A percentile compares a stretch with the other conserved stretches of the same genome.
These are phyloP conservation scores for Solanum hybrid DNA, from an alignment of 305 asterid species.

Conservation along the genomic window DNA sequence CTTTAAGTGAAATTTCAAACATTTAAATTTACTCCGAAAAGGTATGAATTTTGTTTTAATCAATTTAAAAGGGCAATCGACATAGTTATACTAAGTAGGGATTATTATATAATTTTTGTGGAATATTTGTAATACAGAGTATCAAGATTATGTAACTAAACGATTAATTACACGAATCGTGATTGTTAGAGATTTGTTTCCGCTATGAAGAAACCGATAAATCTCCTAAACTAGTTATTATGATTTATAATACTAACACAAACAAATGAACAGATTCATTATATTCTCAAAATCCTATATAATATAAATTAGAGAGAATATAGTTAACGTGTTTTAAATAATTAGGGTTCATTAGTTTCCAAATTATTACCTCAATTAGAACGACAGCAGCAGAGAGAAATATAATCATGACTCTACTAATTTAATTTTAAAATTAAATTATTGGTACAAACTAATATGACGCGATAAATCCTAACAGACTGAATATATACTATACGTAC, in stretches of 20 bases:
- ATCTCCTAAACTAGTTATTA: background rate
- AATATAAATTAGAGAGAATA: background rate
- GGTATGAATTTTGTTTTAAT: too few relatives aligned
- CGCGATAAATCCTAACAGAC: background rate
- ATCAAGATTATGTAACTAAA: background rate
- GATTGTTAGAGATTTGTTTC: rapidly evolving
- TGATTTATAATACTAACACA: background rate
- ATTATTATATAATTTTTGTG: background rate
- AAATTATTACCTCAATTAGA: background rate
- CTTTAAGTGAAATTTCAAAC: background rate
- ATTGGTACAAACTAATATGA: background rate
- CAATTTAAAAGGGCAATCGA: background rate
- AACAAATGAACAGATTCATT: background rate
- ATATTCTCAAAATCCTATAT: background rate
- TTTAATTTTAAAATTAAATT: background rate
- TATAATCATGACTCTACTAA: background rate
- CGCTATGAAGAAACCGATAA: too few relatives aligned
- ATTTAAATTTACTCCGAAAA: background rate
- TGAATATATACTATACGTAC: background rate
- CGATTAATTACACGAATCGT: background rate
- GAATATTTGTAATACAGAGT: background rate
- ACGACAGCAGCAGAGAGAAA: background rate
- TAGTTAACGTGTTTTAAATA: background rate
- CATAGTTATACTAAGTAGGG: background rate
- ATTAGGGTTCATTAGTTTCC: background rate